phyloP scores from a whole-genome alignment of 768 basidiomycete species.

The Leucocoprinus birnbaumii region DNA sequence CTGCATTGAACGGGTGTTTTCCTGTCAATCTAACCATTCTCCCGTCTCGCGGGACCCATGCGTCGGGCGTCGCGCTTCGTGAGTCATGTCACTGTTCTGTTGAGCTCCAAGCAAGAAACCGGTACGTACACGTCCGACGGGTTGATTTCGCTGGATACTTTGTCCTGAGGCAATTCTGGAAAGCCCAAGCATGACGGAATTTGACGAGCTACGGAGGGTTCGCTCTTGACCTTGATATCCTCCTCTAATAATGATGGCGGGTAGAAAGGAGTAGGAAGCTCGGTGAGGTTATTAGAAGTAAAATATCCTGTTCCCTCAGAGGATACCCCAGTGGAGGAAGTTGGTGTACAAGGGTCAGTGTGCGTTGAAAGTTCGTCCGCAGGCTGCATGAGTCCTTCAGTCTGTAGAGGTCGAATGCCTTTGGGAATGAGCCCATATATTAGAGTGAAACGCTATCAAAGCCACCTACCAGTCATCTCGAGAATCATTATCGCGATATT shows the following conservation, averaged over 20 bases:
- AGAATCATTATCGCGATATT: background rate
- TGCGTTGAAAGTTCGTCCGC: background rate
- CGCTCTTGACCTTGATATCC: background rate
- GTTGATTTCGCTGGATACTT: background rate
- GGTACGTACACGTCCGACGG: slow-evolving; percentile 10
- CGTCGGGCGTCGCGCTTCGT: slow-evolving; percentile 23
- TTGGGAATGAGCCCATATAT: background rate
- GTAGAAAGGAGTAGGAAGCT: background rate
- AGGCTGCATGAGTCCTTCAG: background rate
- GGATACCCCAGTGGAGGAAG: background rate
- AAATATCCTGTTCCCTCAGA: background rate
- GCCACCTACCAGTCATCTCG: background rate
- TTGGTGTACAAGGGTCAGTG: background rate
- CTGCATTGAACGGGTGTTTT: slow-evolving; percentile 61
- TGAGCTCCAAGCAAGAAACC: background rate
- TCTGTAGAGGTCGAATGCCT: background rate
- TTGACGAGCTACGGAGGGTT: background rate
- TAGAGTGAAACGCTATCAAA: background rate
- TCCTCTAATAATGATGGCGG: background rate
- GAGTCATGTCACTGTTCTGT: background rate
- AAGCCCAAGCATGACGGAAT: slow-evolving; percentile 2
- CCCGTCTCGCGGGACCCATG: slow-evolving; percentile 27
- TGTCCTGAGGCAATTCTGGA: slow-evolving; percentile 7
- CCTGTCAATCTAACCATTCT: slow-evolving; percentile 50
- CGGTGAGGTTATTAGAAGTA: background rate